Conservation (phyloP, 2,329 filamentous ascomycete genomes). For the Didymella sp. region DNA sequence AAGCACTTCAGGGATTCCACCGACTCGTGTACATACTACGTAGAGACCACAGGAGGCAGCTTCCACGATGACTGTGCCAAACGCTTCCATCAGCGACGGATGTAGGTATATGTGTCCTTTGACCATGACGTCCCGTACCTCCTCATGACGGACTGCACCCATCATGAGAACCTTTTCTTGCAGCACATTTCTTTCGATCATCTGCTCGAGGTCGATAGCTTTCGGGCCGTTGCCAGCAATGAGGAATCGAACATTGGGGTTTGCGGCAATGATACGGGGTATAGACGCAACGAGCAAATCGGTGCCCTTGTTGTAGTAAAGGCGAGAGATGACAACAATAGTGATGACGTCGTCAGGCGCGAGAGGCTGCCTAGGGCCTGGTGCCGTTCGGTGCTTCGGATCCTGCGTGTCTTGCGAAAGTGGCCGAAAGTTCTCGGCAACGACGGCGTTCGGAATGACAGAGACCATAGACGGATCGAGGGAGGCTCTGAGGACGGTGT, state of each 20-base stretch:
- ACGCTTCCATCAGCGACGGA: slow-evolving; percentile 93
- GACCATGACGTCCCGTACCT: slow-evolving; percentile 97
- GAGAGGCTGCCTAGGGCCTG: slow-evolving; percentile 69
- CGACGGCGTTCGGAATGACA: slow-evolving; percentile 95
- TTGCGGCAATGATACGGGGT: slow-evolving; percentile 84
- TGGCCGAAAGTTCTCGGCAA: slow-evolving; percentile 93
- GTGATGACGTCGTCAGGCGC: slow-evolving; percentile 88
- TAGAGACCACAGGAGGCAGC: slow-evolving; percentile 95
- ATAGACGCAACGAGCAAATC: slow-evolving; percentile 97
- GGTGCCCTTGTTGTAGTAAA: slow-evolving; percentile 99
- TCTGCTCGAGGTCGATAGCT: slow-evolving; percentile 96
- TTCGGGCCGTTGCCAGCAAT: slow-evolving; percentile 96
- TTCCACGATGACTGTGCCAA: slow-evolving; percentile 97
- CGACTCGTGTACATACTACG: slow-evolving; percentile 94
- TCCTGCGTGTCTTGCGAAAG: slow-evolving; percentile 54
- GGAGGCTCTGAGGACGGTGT: slow-evolving; percentile 92
- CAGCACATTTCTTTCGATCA: slow-evolving; percentile 92
- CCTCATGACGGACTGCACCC: slow-evolving; percentile 90
- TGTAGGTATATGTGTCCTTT: slow-evolving; percentile 96
- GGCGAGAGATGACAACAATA: slow-evolving; percentile 93
- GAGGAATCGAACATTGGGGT: slow-evolving; percentile 94
- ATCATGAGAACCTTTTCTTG: slow-evolving; percentile 94
- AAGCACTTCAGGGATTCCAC: slow-evolving; percentile 94
- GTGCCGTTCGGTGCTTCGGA: slow-evolving; percentile 44
- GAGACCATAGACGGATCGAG: slow-evolving; percentile 97